Conservation (phyloP, 768 basidiomycete genomes). For the Tulasnella sp. region DNA sequence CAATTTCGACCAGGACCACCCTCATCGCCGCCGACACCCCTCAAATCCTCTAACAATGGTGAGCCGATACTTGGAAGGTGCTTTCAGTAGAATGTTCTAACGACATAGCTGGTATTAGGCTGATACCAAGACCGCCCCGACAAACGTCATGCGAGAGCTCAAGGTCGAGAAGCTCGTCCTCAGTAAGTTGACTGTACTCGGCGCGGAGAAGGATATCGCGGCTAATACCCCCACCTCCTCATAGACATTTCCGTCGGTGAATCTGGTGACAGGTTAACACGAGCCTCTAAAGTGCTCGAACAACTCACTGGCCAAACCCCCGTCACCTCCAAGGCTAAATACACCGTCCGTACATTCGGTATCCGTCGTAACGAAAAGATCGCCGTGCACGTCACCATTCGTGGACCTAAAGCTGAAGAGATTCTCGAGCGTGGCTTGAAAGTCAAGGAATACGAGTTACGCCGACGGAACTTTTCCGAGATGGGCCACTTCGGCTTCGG, state of each 20-base stretch:
- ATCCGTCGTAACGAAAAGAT: conserved; percentile 99
- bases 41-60: conserved; percentile 10
- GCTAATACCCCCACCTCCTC: conserved; percentile 9
- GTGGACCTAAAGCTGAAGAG: conserved; percentile 99
- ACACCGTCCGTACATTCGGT: conserved; percentile 98
- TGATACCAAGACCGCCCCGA: conserved; percentile 81
- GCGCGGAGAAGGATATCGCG: background rate
- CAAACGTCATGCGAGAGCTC: conserved; percentile 95
- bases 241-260: conserved; percentile 99
- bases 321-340: conserved; percentile 98
- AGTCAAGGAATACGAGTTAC: conserved; percentile 99
- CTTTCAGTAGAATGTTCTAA: background rate
- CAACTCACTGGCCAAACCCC: conserved; percentile 99
- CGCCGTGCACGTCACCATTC: conserved; percentile 96
- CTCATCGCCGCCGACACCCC: conserved; percentile 12
- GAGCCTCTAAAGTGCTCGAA: conserved; percentile 98
- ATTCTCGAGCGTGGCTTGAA: conserved; percentile 98
- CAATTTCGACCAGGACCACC: conserved; percentile 14
- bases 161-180: conserved; percentile 98
- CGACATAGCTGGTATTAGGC: conserved; percentile 46
- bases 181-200: conserved; percentile 61
- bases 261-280: conserved; percentile 97
- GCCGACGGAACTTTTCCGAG: conserved; percentile 95
- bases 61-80: background rate
- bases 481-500: conserved; percentile 99